Evolutionary conservation across 2,329 filamentous ascomycete genomes (phyloP), one percentile per base, ranked within the genome.

Genomic region (Gremmenia infestans): DNA sequence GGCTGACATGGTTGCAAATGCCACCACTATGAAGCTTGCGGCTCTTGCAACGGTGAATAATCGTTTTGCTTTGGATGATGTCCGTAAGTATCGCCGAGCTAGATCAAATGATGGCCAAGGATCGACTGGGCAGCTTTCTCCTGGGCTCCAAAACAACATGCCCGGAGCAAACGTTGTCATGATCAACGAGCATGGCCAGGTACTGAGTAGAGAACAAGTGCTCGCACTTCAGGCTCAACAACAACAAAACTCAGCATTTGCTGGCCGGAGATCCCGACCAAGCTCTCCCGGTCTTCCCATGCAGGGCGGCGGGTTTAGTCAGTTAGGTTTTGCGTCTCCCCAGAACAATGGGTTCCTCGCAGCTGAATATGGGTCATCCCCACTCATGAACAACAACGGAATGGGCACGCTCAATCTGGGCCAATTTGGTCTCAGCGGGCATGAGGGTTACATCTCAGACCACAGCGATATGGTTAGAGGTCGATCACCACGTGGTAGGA

Each of bases 41-140:
- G 94, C 94, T 17, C 79, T 99, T 47, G 97, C 93, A 5, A 99
- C 94, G 2, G 94, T 99, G 50, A 99, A 97, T 77, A 99, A 97
- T 72, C 89, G 94, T 43, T 96, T 99, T 67, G 92, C 94, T 52
- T 80, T 99, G 57, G 94, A 99, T 67, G 94, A 99, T 71, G 93
- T 95, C 60, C 90, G 92, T 68, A 97, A 97, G 75, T 97, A 94
- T 73, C 90, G 94, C 61, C 89, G 93, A 58, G 85, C 91, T 63
- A 85, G 92, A 58, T 97, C 94, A 49, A 92, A 91, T 65, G 93
- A 97, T 67, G 88, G 87, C 23, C 81, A 87, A 42, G 81, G 81
- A 58, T 70, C 67, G 67, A 76, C 76, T 66, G 76, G 74, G 56
- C 81, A 85, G 23, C 72, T 91, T 59, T 87, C 88, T 37, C 85